phyloP scores from a whole-genome alignment of 2,329 filamentous ascomycete species.

The Colletotrichum sp. region DNA sequence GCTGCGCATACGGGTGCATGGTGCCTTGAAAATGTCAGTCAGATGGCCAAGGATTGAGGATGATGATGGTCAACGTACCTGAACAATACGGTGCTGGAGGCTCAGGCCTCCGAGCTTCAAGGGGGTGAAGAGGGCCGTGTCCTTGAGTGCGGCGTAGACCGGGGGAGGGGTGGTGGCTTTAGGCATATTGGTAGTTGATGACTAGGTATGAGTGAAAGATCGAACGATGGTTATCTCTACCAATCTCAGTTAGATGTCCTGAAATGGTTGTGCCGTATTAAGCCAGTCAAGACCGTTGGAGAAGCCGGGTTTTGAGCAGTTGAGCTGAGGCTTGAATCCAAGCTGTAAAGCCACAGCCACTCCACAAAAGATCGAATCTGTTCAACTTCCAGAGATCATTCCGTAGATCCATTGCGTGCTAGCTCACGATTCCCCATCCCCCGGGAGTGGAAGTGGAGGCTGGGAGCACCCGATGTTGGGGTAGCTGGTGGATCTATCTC shows the following conservation, averaged over 20 bases:
- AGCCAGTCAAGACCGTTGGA: not conserved
- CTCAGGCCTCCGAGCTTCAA: constrained; percentile 35
- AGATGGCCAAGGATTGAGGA: not conserved
- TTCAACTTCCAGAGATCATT: not conserved
- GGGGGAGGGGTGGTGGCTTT: constrained; percentile 12
- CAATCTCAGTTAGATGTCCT: not conserved
- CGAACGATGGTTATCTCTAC: not conserved
- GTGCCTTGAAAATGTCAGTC: not conserved
- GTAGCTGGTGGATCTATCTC: not conserved
- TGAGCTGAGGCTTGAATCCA: not conserved
- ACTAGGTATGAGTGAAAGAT: not conserved
- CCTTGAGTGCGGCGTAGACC: constrained; percentile 7
- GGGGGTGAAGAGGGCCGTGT: constrained; percentile 36
- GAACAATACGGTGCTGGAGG: constrained; percentile 40
- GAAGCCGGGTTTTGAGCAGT: not conserved
- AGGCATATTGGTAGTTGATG: not conserved
- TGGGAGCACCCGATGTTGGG: not conserved
- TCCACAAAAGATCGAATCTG: not conserved
- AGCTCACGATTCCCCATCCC: not conserved
- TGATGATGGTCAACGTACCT: constrained; percentile 24
- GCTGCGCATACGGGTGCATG: constrained; percentile 27
- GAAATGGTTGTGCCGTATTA: not conserved
- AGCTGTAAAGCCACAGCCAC: not conserved
- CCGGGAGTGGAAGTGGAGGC: not conserved
- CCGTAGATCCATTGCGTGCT: not conserved